Base-by-base conservation (phyloP, 495 filamentous ascomycete species). In the Halenospora varia region DNA sequence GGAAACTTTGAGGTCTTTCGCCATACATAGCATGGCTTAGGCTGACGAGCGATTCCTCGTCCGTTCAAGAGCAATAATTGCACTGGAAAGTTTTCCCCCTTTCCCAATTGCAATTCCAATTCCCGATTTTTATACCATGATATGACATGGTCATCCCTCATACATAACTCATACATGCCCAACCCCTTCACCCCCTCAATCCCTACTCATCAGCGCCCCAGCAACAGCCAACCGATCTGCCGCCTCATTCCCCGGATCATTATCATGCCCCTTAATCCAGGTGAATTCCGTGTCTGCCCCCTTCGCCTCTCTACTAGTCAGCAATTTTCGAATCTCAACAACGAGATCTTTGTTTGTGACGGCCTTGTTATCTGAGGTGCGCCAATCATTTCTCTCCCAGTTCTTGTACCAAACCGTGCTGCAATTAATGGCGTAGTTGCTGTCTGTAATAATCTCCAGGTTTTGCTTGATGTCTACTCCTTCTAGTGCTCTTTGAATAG, bases 341-440 rank as follows among this genome's bases (percentile, higher is more conserved):
- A 97, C 75, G 19, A 98, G 70, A 63, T 98, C 94, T 55, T 80
- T 81, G 68, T 98, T 97, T 71, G 91, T 83, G 3, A 98, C 94
- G 0, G 78, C 74, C 55, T 87, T 88, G 9, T 80, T 80, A 11
- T 77, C 72, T 2, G 82, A 67, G 3, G 85, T 95, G 67, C 76
- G 80, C 94, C 93, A 98, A 2, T 80, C 77, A 61, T 96, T 93
- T 54, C 71, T 79, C 19, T 80, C 75, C 94, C 94, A 98, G 53
- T 81, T 87, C 15, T 71, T 62, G 64, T 82, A 89, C 94, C 94
- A 98, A 22, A 82, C 78, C 0, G 88, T 96, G n/a, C 89, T 82
- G 66, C 93, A 97, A 58, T 90, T 82, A 69, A 97, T 96, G 10
- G 88, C 77, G 71, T 97, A 98, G 56, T 83, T 82, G 66, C 86